A percentile compares a stretch with the other conserved stretches of the same genome.
Evolutionary conservation across 495 filamentous ascomycete genomes (phyloP).

Genomic region (Penicillium coprophilum): DNA sequence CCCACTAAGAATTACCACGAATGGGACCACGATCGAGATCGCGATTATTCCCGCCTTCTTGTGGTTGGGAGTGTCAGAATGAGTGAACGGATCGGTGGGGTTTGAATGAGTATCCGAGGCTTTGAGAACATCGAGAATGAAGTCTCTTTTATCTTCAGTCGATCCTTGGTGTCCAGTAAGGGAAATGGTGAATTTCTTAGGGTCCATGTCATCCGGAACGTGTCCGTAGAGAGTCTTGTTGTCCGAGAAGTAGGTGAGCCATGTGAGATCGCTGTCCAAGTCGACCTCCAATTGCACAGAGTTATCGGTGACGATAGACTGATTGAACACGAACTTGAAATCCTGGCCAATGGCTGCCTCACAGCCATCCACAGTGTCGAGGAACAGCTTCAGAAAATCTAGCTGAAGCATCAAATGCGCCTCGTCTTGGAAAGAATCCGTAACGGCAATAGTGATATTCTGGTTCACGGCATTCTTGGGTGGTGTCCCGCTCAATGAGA

Average conservation of each 20-base stretch:
- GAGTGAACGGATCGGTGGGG: conserved; percentile 23
- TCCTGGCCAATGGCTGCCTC: conserved; percentile 61
- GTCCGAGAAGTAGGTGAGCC: conserved; percentile 64
- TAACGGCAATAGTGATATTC: conserved; percentile 65
- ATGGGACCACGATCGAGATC: conserved; percentile 44
- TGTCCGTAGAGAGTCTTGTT: conserved; percentile 60
- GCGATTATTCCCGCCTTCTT: conserved; percentile 48
- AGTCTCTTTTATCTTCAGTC: conserved; percentile 44
- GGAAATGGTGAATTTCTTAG: conserved; percentile 45
- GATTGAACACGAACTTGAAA: conserved; percentile 64
- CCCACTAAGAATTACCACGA: conserved; percentile 34
- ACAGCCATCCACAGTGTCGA: conserved; percentile 39
- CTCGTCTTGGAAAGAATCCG: conserved; percentile 62
- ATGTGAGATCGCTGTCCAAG: conserved; percentile 52
- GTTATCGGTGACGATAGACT: conserved; percentile 50
- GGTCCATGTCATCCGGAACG: conserved; percentile 52
- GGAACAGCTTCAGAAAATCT: conserved; percentile 51
- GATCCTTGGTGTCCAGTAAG: conserved; percentile 52
- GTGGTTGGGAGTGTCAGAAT: conserved; percentile 19
- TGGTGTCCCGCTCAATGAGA: conserved; percentile 64
- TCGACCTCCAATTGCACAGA: conserved; percentile 56
- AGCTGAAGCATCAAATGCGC: conserved; percentile 65
- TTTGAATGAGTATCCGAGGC: conserved; percentile 20
- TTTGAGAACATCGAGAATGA: conserved; percentile 51
- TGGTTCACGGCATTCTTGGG: conserved; percentile 53